phyloP scores from a whole-genome alignment of 805 yeast species.

The Starmerella riodocensis region DNA sequence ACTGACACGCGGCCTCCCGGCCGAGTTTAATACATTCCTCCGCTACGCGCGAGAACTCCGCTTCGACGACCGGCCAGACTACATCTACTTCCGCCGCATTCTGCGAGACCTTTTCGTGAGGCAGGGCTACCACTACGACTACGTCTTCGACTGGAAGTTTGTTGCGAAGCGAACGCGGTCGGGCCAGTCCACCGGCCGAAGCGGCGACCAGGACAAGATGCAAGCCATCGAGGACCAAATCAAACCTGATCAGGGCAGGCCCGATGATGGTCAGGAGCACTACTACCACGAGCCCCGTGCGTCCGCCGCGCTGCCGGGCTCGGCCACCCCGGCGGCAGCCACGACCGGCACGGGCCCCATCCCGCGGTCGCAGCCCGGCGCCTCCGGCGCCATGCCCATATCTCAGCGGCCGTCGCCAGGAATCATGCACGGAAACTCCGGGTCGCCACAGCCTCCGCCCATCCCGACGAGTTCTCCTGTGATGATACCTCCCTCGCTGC shows the following conservation, averaged over 20 bases:
- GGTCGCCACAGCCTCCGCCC: background rate
- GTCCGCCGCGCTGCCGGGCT: background rate
- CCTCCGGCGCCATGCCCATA: background rate
- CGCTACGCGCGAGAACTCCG: constrained; percentile 79
- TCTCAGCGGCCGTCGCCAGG: background rate
- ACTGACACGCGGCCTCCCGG: constrained; percentile 82
- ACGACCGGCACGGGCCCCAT: background rate
- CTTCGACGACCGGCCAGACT: constrained; percentile 95
- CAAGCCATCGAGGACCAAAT: constrained; percentile 2
- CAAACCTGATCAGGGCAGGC: constrained; percentile 5
- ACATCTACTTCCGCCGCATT: constrained; percentile 71
- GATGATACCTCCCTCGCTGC: constrained; percentile 2
- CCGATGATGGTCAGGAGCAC: constrained; percentile 13
- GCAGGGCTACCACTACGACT: constrained; percentile 83
- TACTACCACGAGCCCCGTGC: constrained; percentile 10
- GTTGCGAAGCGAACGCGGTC: constrained; percentile 13
- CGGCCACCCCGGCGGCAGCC: background rate
- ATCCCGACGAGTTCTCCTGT: background rate
- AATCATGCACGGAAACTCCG: background rate
- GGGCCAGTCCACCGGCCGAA: background rate
- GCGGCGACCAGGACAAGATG: constrained; percentile 4
- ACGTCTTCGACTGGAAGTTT: constrained; percentile 80
- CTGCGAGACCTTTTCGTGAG: constrained; percentile 80
- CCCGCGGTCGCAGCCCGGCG: background rate
- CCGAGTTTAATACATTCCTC: constrained; percentile 77